phyloP scores from a whole-genome alignment of 1,284 basidiomycete species.

The Cryptococcus maquisensis region DNA sequence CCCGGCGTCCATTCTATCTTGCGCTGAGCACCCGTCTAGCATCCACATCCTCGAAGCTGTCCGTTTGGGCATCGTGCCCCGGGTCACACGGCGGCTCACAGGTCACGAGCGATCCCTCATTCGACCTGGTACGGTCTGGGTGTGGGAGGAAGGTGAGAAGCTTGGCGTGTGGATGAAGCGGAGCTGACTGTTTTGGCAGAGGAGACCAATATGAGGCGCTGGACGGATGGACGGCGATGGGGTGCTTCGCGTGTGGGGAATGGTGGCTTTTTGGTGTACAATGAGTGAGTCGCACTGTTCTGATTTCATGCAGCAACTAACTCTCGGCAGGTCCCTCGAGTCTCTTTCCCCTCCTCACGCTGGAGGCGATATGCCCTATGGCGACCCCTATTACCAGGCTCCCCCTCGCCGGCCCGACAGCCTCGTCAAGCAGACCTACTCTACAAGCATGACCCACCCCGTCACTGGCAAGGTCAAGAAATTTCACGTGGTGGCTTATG shows the following conservation, averaged over 20 bases:
- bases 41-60: conserved; percentile 91
- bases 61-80: conserved; percentile 76
- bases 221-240: conserved; percentile 54
- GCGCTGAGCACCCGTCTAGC: conserved; percentile 13
- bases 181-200: conserved; percentile 21
- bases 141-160: conserved; percentile 89
- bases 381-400: conserved; percentile 18
- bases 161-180: not conserved
- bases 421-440: conserved; percentile 48
- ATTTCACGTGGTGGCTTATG: conserved; percentile 47
- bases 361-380: conserved; percentile 13
- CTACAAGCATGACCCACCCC: conserved; percentile 43
- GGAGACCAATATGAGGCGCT: conserved; percentile 51
- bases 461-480: conserved; percentile 41
- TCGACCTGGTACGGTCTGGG: conserved; percentile 86
- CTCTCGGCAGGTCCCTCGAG: conserved; percentile 29
- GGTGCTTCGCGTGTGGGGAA: conserved; percentile 52
- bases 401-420: conserved; percentile 24
- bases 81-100: conserved; percentile 84
- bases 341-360: conserved; percentile 36
- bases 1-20: not conserved
- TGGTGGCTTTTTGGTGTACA: conserved; percentile 52
- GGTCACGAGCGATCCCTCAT: conserved; percentile 89
- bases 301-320: not conserved
- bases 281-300: conserved; percentile 33